Conservation (phyloP, 441 rosid species). For the Macaranga tanarius region DNA sequence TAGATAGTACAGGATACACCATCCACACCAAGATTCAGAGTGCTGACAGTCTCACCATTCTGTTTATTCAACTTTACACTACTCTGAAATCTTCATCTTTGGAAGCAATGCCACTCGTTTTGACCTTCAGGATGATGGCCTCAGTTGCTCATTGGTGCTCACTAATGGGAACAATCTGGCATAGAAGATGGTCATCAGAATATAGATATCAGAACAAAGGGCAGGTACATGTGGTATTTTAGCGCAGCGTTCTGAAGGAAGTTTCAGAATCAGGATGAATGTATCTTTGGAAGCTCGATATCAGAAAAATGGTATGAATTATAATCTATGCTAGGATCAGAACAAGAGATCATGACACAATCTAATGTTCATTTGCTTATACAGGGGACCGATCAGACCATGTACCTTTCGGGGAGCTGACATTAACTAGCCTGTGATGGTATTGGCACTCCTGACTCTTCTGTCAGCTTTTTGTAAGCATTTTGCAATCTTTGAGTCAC, state of each 20-base stretch:
- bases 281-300: background rate
- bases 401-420: background rate
- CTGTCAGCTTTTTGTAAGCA: slow-evolving; percentile 58
- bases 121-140: background rate
- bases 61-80: slow-evolving; percentile 3
- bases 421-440: slow-evolving; percentile 42
- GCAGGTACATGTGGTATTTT: background rate
- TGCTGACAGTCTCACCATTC: background rate
- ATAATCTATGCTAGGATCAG: background rate
- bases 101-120: background rate
- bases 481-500: slow-evolving; percentile 58
- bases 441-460: slow-evolving; percentile 69
- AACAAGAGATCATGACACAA: background rate
- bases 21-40: background rate
- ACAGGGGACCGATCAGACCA: background rate
- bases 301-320: background rate
- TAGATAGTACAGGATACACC: too few species aligned
- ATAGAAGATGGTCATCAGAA: background rate
- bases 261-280: background rate
- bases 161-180: background rate
- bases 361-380: background rate
- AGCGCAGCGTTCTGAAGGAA: background rate
- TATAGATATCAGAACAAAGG: background rate
- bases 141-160: background rate
- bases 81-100: background rate